Evolutionary conservation across 2,329 filamentous ascomycete species (phyloP), one percentile per base, ranked within the genome.

Genomic region (Cercospora sp.): DNA sequence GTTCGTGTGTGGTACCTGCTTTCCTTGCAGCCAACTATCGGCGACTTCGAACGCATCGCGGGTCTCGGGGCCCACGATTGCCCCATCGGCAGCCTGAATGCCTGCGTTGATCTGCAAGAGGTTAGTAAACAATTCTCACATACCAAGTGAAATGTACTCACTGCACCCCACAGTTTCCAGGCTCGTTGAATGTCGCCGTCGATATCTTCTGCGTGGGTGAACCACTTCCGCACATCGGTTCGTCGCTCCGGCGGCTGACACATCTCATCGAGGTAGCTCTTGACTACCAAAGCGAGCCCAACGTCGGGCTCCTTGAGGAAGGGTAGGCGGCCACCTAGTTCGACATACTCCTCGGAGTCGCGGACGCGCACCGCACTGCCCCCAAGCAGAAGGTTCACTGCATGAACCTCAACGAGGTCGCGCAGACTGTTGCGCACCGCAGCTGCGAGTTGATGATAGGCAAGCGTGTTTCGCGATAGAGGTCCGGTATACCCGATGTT

Each of bases 401-500:
- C 84, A 70, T 94, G 88, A 51, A 93, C 91, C 80, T 99, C 95
- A 13, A 95, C 82, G 40, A 98, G 82, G 78, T 97, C 93, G 59
- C 95, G 88, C 71, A 97, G 85, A 36, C 89, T 88, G 71, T 90
- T 88, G 45, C 94, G 90, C 26, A 97, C 89, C 48, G 91, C 88
- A 2, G 90, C 90, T 48, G 93, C 89, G 67, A 98, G 85, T 1
- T 93, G 94, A 69, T 93, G 91, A 83, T 94, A 99, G 28, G 89
- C 90, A 51, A 99, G 85, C 63, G 97, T 85, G 73, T 94, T 93
- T 79, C 95, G 90, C 83, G 93, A 97, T 1, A 99, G 85, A 1
- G 95, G 94, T 0, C 95, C 95, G 1, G 94, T 97, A 80, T 97
- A 99, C 31, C 95, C 95, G 73, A 94, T 94, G 3, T 87, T 85